Evolutionary conservation across 176 grass and related monocot species (phyloP).

Genomic region (Aegilops tauschii): DNA sequence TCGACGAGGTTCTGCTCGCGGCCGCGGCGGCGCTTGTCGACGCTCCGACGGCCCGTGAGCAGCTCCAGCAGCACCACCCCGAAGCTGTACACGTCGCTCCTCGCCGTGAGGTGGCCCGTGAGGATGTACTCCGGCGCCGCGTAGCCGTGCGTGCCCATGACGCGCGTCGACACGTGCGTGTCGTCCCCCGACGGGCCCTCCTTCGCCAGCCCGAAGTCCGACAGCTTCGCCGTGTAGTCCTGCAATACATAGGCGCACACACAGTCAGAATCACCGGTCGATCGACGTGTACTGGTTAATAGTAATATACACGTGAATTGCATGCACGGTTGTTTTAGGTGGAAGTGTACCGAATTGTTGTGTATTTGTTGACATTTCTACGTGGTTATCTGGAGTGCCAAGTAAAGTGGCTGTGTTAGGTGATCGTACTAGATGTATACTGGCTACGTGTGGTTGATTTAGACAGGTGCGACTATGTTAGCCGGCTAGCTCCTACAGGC

Average conservation of each 20-base stretch:
- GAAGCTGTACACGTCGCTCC: constrained; percentile 93
- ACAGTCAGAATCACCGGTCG: neutral
- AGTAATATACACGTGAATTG: too few relatives aligned
- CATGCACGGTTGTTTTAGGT: neutral
- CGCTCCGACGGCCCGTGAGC: constrained; percentile 59
- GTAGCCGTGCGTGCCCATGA: constrained; percentile 95
- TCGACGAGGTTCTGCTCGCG: constrained; percentile 55
- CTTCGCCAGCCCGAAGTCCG: constrained; percentile 88
- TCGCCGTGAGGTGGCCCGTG: constrained; percentile 87
- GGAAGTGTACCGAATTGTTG: neutral
- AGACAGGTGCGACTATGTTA: neutral
- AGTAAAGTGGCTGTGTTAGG: neutral
- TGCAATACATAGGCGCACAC: neutral
- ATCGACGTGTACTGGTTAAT: neutral
- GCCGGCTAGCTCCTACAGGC: too few relatives aligned
- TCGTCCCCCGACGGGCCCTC: constrained; percentile 73
- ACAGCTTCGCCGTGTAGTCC: constrained; percentile 96
- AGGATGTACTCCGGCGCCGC: constrained; percentile 91
- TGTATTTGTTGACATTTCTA: neutral
- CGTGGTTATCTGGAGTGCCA: neutral
- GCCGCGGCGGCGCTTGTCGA: constrained; percentile 57
- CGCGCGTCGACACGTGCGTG: constrained; percentile 69
- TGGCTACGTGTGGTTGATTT: neutral
- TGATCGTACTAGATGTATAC: neutral
- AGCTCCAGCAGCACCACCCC: constrained; percentile 89